A percentile compares a stretch with the other conserved stretches of the same genome.
Evolutionary conservation across 805 yeast species (phyloP).

Genomic region (Teunomyces pallodes): DNA sequence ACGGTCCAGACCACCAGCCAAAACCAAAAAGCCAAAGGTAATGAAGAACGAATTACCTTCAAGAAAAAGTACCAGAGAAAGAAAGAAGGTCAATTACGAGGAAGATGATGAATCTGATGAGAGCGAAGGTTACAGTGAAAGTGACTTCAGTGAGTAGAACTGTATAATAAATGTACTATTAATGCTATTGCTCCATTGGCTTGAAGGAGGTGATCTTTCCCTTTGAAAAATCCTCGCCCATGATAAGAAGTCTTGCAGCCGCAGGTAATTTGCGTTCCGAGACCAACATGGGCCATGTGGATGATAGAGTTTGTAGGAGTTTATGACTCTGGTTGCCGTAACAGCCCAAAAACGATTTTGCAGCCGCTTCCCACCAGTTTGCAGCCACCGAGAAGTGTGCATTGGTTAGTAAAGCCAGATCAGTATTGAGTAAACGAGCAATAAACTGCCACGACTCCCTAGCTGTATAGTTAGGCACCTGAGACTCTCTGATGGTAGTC

Average conservation of each 20-base stretch:
- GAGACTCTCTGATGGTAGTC: conserved; percentile 43
- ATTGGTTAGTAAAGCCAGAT: conserved; percentile 49
- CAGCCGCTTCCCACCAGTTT: conserved; percentile 92
- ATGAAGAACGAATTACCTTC: conserved; percentile 22
- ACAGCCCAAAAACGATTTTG: conserved; percentile 47
- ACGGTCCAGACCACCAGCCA: conserved; percentile 2
- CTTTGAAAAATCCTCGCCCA: conserved; percentile 75
- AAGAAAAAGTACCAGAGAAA: conserved; percentile 43
- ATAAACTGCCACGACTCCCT: conserved; percentile 61
- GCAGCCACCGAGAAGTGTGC: conserved; percentile 70
- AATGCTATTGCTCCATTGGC: conserved; percentile 34
- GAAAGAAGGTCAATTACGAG: conserved; percentile 34
- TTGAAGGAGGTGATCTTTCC: conserved; percentile 48
- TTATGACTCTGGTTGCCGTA: conserved; percentile 75
- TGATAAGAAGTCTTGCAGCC: conserved; percentile 69
- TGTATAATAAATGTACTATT: conserved; percentile 27
- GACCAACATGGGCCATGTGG: conserved; percentile 52
- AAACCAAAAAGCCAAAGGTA: conserved; percentile 24
- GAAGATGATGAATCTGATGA: conserved; percentile 10
- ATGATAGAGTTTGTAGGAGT: conserved; percentile 46
- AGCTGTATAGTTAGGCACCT: neutral
- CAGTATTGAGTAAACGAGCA: conserved; percentile 68
- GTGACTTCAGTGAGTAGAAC: conserved; percentile 36
- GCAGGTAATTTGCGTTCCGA: conserved; percentile 61
- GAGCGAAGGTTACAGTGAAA: conserved; percentile 1